Conservation (phyloP, 1,139 yeast genomes). For the Pichia sp. region DNA sequence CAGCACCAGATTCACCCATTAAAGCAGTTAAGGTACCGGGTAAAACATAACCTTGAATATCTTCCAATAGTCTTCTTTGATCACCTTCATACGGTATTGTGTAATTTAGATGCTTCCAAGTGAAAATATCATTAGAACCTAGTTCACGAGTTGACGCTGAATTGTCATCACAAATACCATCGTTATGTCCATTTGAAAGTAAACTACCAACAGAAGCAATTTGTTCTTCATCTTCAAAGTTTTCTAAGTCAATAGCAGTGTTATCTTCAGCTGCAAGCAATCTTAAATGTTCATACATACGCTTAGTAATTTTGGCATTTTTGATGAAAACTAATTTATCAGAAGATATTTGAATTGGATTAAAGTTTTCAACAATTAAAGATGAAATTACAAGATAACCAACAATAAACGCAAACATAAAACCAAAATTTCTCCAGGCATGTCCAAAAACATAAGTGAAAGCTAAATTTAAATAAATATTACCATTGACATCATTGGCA, state of each 20-base stretch:
- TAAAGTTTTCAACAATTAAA: slow-evolving; percentile 32
- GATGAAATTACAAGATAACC: slow-evolving; percentile 29
- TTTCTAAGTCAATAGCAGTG: neutral
- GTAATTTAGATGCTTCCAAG: slow-evolving; percentile 37
- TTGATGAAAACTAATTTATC: slow-evolving; percentile 23
- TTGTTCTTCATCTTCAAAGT: slow-evolving; percentile 28
- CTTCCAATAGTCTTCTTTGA: slow-evolving; percentile 38
- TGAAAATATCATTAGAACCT: slow-evolving; percentile 32
- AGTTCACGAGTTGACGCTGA: slow-evolving; percentile 15
- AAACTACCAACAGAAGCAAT: slow-evolving; percentile 35
- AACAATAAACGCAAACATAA: slow-evolving; percentile 37
- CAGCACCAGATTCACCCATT: slow-evolving; percentile 70
- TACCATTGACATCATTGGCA: slow-evolving; percentile 37
- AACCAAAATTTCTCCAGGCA: slow-evolving; percentile 48
- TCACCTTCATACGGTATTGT: slow-evolving; percentile 37
- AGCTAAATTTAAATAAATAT: slow-evolving; percentile 33
- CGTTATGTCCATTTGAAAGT: slow-evolving; percentile 4
- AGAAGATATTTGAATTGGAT: slow-evolving; percentile 18
- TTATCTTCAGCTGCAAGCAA: slow-evolving; percentile 4
- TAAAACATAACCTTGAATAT: slow-evolving; percentile 47
- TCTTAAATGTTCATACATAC: slow-evolving; percentile 3
- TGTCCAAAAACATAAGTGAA: slow-evolving; percentile 36
- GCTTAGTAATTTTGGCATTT: slow-evolving; percentile 14
- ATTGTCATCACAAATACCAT: slow-evolving; percentile 3
- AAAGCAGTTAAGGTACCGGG: slow-evolving; percentile 53